Base-by-base conservation (phyloP, 1,139 yeast genomes). In the Zygosaccharomyces sapae region DNA sequence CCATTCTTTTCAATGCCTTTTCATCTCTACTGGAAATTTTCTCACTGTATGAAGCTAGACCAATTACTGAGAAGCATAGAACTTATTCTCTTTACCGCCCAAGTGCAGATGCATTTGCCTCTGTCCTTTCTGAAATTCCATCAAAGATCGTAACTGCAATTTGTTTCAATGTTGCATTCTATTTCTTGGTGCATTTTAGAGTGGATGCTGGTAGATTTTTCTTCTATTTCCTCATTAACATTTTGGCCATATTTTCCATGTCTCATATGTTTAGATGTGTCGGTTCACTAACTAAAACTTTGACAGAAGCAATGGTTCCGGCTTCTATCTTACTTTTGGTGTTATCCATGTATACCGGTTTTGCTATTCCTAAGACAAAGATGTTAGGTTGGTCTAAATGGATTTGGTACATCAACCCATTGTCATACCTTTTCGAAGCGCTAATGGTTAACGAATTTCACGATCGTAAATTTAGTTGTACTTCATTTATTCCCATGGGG, bases 351-450 rank as follows among this genome's bases (percentile, higher is more conserved):
- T 84, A 75, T 66, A 80, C 88, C n/a, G 94, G 94, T 50, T 86
- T 84, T 66, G 81, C 80, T 31, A 73, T 85, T 53, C 92, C 92
- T 33, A 76, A 76, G 46, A 76, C 77, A 7, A 72, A 74, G 47
- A 81, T 85, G 85, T 75, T 78, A 49, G 83, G 86, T 25, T 86
- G 94, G 94, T 78, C 85, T 33, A 73, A 83, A 54, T 86, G 94
- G 92, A 79, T 86, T 58, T 81, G 81, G 67, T 85, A 82, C 59
- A 65, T 85, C 48, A 77, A 86, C 57, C 94, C 94, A 0, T 69
- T 85, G 43, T 81, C 79, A 5, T 86, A 85, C 58, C 75, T 78
- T 4, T 84, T 82, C 58, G 90, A 84, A 63, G 71, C 86, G 0
- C 66, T 85, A 59, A 77, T 85, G 80, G 74, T 77, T 2, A 84